Evolutionary conservation across 805 yeast genomes (phyloP).

Genomic region (Lachancea dasiensis): DNA sequence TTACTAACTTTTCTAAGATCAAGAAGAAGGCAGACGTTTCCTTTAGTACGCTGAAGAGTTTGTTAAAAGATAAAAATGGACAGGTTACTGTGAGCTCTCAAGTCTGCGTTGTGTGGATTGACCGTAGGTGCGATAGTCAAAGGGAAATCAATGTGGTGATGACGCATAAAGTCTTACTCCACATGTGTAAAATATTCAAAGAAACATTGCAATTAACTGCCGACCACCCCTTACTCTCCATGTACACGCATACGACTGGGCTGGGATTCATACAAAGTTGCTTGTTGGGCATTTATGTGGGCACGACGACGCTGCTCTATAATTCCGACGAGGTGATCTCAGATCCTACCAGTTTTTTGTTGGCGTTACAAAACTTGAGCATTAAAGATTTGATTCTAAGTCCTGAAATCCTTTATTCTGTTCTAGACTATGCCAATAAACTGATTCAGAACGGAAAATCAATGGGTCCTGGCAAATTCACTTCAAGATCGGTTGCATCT

Average conservation of each 20-base stretch:
- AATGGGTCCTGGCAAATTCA: conserved; percentile 9
- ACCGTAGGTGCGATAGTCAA: conserved; percentile 19
- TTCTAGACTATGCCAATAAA: conserved; percentile 48
- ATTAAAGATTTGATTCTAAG: conserved; percentile 85
- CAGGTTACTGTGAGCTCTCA: conserved; percentile 14
- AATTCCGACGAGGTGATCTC: conserved; percentile 72
- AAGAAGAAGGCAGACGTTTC: conserved; percentile 23
- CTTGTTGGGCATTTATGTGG: conserved; percentile 76
- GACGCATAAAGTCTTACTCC: conserved; percentile 60
- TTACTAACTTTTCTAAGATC: conserved; percentile 29
- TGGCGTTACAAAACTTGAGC: conserved; percentile 65
- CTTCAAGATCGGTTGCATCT: conserved; percentile 11
- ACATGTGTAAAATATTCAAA: conserved; percentile 80
- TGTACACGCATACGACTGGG: conserved; percentile 80
- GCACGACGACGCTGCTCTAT: conserved; percentile 76
- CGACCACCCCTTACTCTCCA: conserved; percentile 68
- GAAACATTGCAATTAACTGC: conserved; percentile 84
- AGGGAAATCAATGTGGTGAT: conserved; percentile 27
- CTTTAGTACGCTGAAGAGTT: conserved; percentile 17
- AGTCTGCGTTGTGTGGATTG: conserved; percentile 29
- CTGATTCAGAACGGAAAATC: conserved; percentile 8
- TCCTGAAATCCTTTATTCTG: conserved; percentile 73
- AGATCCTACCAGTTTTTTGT: conserved; percentile 65
- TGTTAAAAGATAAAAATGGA: conserved; percentile 17
- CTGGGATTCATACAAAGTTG: conserved; percentile 86